Base-by-base conservation (phyloP, 2,329 filamentous ascomycete genomes). In the Penicillium vulpinum region DNA sequence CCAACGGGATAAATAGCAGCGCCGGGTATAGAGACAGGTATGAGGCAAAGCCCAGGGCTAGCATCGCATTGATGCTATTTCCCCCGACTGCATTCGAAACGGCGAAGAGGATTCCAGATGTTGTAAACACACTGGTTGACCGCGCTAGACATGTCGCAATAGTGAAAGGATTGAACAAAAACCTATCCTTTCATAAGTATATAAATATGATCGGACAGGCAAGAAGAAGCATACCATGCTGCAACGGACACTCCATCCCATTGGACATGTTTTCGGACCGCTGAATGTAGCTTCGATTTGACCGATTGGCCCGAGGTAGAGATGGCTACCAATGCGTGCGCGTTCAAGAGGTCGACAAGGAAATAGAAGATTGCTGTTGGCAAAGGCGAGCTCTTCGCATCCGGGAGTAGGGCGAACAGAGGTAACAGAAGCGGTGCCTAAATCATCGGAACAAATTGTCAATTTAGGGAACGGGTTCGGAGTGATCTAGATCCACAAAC, bases 161-260 rank as follows among this genome's bases (percentile, higher is more conserved):
- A 1, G 92, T 96, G 71, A 96, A 96, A 0, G 94, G 94, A 72
- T 95, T 97, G 78, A 97, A 93, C 3, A 99, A 84, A 71, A 91
- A 97, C 63, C 91, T 94, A 40, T 10, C n/a, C 11, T 31, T 21
- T 45, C 63, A 13, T 59, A 10, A 57, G 51, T 18, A 58, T 44
- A 62, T 46, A 43, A 26, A 39, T 24, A 36, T 24, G 9, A 38
- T 33, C 0, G 22, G 9, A 11, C 21, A 21, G 33, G 28, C 13
- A 6, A 8, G 45, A 24, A 28, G 15, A 39, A 67, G 2, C 83
- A 68, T 83, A 94, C 88, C 89, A 85, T 60, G 92, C 91, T 51
- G 89, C 91, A 62, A 97, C 84, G 3, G 88, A 84, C 55, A 87
- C 79, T 28, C 89, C 88, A 57, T 85, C 88, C 86, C 91, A 95